Conservation (phyloP, 2,329 filamentous ascomycete genomes). For the Mycosphaerella sp. region DNA sequence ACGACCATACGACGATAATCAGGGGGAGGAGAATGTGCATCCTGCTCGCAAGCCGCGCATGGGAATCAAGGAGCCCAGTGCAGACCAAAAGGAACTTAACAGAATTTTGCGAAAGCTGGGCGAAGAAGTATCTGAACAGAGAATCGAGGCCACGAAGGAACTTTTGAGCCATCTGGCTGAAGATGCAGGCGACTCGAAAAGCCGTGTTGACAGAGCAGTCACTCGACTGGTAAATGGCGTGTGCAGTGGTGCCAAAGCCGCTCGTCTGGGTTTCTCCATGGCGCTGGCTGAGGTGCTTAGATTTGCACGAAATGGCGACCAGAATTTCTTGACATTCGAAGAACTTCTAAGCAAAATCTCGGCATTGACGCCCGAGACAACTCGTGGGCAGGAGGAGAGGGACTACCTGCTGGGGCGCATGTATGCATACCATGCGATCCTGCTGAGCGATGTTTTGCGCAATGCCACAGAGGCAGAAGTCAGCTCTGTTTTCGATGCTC, state of each 20-base stretch:
- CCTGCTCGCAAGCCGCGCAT: constrained; percentile 31
- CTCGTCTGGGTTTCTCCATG: constrained; percentile 80
- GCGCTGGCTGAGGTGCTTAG: constrained; percentile 75
- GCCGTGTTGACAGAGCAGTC: constrained; percentile 37
- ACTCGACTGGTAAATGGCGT: constrained; percentile 70
- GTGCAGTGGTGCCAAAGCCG: constrained; percentile 82
- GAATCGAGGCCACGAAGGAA: constrained; percentile 42
- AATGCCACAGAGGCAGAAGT: constrained; percentile 51
- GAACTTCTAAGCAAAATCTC: constrained; percentile 48
- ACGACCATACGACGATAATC: constrained; percentile 20
- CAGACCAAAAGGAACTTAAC: constrained; percentile 39
- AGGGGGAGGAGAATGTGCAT: constrained; percentile 22
- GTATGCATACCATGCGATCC: constrained; percentile 80
- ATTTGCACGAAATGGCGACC: constrained; percentile 45
- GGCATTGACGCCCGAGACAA: constrained; percentile 47
- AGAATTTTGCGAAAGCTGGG: constrained; percentile 44
- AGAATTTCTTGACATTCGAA: constrained; percentile 8
- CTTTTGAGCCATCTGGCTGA: constrained; percentile 39
- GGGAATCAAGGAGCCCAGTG: constrained; percentile 28
- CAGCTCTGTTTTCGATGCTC: constrained; percentile 61
- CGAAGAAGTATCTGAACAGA: constrained; percentile 40
- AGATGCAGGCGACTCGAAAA: constrained; percentile 33
- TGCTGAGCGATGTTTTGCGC: constrained; percentile 67
- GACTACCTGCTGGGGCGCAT: constrained; percentile 80
- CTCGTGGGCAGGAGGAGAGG: constrained; percentile 62